A percentile compares a stretch with the other conserved stretches of the same genome.
These are phyloP conservation scores for Linum lewisii DNA, from an alignment of 345 rosid species.

Conservation along the genomic window DNA sequence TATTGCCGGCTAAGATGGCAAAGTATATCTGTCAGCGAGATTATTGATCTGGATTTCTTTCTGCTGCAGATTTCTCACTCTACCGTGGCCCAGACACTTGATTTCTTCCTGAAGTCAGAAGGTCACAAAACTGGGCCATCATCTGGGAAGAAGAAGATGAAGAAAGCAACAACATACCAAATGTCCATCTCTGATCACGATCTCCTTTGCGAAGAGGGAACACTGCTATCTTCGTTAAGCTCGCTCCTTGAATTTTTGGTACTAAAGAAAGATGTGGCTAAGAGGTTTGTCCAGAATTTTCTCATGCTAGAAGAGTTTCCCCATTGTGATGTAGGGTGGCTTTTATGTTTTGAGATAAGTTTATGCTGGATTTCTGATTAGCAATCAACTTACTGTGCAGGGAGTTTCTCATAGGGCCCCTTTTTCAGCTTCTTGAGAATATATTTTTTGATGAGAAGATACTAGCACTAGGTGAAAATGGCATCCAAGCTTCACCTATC, in stretches of 20 bases:
- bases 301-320: conserved; percentile 2
- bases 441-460: conserved; percentile 42
- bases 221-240: conserved; percentile 37
- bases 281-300: conserved; percentile 43
- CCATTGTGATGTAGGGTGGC: not conserved
- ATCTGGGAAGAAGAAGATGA: conserved; percentile 52
- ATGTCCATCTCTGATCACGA: conserved; percentile 21
- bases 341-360: not conserved
- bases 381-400: conserved; percentile 24
- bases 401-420: conserved; percentile 58
- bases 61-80: conserved; percentile 56
- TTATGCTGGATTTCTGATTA: not conserved
- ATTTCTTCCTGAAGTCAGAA: conserved; percentile 34
- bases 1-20: no score
- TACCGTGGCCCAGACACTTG: conserved; percentile 45
- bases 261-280: conserved; percentile 59
- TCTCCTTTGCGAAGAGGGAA: conserved; percentile 33
- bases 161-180: conserved; percentile 24
- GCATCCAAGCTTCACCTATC: conserved; percentile 33
- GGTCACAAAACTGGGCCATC: conserved; percentile 20
- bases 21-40: not conserved
- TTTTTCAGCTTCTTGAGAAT: conserved; percentile 63
- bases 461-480: conserved; percentile 23
- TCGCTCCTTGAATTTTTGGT: conserved; percentile 71
- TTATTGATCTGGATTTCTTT: conserved; percentile 5